phyloP scores from a whole-genome alignment of 2,329 filamentous ascomycete genomes.

The Ceratocystis cubensis region DNA sequence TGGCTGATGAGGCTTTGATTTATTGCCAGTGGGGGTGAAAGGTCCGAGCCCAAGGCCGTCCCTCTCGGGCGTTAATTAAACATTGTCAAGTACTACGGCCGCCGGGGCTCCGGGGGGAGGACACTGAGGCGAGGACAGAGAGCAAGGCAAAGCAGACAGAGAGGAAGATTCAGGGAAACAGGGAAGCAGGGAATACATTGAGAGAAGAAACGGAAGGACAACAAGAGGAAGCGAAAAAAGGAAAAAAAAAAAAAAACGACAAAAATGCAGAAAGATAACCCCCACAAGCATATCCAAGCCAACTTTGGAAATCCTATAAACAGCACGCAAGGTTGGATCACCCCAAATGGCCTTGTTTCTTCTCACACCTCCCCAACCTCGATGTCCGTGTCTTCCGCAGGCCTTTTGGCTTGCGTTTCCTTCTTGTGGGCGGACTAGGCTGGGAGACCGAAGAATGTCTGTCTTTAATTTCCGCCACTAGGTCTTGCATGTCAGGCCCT shows the following conservation, averaged over 20 bases:
- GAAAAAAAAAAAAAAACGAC: no score
- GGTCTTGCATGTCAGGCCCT: not conserved
- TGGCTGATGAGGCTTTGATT: not conserved
- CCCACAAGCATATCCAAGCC: no score
- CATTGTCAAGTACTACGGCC: not conserved
- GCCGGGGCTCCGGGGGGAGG: not conserved
- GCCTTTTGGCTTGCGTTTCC: not conserved
- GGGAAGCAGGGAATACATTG: not conserved
- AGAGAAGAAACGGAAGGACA: not conserved
- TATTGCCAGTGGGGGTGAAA: not conserved
- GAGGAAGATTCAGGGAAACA: not conserved
- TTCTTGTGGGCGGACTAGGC: not conserved
- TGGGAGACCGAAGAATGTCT: slow-evolving; percentile 1
- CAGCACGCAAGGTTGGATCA: no score
- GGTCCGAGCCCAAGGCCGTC: not conserved
- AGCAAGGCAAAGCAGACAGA: not conserved
- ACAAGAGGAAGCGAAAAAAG: not conserved
- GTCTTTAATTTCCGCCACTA: not conserved
- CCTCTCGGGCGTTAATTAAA: slow-evolving; percentile 1
- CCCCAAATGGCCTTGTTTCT: not conserved
- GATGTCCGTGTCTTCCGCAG: not conserved
- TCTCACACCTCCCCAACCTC: not conserved
- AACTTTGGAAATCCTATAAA: no score
- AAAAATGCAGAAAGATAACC: no score
- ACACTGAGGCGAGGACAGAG: not conserved